Evolutionary conservation across 306 rosid genomes (phyloP).

Genomic region (Cotoneaster glaucophyllus): DNA sequence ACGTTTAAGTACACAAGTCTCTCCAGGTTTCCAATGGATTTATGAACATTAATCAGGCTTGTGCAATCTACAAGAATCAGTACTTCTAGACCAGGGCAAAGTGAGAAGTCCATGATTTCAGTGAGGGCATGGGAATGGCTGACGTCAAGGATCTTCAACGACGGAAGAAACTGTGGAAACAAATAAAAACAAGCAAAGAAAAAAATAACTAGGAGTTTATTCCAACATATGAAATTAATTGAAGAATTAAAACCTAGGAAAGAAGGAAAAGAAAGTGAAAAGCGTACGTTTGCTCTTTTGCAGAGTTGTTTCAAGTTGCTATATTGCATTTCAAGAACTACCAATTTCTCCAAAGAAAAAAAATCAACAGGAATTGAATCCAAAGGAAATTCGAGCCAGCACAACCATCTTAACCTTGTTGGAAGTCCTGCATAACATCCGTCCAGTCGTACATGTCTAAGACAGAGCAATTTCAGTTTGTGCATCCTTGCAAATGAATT

Average conservation of each 20-base stretch:
- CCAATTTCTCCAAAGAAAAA: background rate
- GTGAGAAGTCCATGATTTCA: background rate
- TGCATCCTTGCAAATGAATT: background rate
- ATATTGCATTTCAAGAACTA: background rate
- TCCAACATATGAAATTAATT: background rate
- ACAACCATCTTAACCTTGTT: background rate
- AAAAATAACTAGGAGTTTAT: background rate
- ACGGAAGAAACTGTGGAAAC: background rate
- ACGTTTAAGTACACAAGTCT: background rate
- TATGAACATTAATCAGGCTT: background rate
- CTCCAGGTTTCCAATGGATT: conserved; percentile 7
- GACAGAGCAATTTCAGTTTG: background rate
- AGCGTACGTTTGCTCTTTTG: background rate
- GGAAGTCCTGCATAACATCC: background rate
- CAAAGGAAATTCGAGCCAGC: conserved; percentile 1
- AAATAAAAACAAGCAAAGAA: background rate
- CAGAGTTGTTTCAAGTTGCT: background rate
- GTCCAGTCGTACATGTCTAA: background rate
- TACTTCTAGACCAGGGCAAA: background rate
- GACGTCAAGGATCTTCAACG: conserved; percentile 7
- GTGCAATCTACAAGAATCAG: background rate
- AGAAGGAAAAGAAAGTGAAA: no score
- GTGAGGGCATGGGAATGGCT: background rate
- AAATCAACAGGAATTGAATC: background rate
- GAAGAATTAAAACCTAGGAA: no score